These are phyloP conservation scores for Sherardia arvensis DNA, from an alignment of 257 asterid genomes.

Conservation along the genomic window DNA sequence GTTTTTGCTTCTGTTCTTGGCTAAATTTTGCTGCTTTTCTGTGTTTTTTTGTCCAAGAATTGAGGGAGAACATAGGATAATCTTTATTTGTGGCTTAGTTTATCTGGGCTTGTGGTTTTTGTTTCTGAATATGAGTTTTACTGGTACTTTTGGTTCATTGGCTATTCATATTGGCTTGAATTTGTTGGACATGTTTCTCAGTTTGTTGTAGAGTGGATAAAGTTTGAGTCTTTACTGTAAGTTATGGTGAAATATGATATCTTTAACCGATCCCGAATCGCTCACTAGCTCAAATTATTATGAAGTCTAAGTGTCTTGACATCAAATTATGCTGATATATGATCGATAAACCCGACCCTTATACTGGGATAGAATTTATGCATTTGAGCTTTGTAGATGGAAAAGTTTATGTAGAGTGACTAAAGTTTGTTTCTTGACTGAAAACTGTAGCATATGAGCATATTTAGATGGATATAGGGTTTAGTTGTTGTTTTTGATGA, in stretches of 20 bases:
- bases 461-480: neutral
- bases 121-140: neutral
- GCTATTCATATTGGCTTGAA: neutral
- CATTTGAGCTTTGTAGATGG: no score
- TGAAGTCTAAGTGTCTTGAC: no score
- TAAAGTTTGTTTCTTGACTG: neutral
- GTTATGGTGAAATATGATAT: neutral
- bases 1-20: neutral
- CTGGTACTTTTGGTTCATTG: neutral
- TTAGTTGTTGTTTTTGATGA: neutral
- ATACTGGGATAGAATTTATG: no score
- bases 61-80: neutral
- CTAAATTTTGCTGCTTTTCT: neutral
- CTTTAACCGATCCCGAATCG: neutral
- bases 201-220: neutral
- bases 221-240: neutral
- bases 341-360: no score
- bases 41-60: neutral
- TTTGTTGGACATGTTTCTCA: neutral
- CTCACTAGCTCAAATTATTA: neutral
- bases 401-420: neutral
- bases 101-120: neutral
- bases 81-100: neutral
- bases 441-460: no score
- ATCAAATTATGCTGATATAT: no score